Base-by-base conservation (phyloP, 73 alveolate species). In the Paramecium sonneborni region DNA sequence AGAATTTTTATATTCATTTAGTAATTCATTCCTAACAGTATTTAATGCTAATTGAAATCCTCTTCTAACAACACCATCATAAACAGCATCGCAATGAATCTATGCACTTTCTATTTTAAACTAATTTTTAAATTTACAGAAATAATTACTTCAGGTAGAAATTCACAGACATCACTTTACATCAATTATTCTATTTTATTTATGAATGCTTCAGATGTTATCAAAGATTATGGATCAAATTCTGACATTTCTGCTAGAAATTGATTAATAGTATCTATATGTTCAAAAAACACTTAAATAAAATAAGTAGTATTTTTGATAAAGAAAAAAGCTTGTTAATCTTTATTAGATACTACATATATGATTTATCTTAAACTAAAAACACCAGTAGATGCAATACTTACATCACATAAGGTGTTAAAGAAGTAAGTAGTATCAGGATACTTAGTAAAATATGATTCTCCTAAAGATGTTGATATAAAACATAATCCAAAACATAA, bases 341-440 rank as follows among this genome's bases (percentile, higher is more conserved):
- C 86, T 34, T 26, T 26, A 11, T 1, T 0, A 0, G 38, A 67
- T 15, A 11, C 44, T 12, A 20, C 44, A 34, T 79, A 79, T 1
- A 26, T 39, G 9, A 79, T 30, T 24, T 79, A 12, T 43, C 70
- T 79, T 39, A 41, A 12, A 24, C 74, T 24, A 79, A 79, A 79
- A 10, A 79, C 74, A 9, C 90, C 90, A 79, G 62, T 79, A 41
- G 74, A 20, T 0, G 90, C 90, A 14, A 79, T 39, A 43, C 90
- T 46, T 3, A 79, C 30, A 41, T 79, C 70, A 30, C 39, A 41
- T 24, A 79, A 46, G 2, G 18, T n/a, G 7, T 79, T 79, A 26
- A 79, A 79, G 48, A 79, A 79, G 11, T 44, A 10, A 10, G 90
- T 79, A 10, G 90, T 79, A 43, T 79, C 90, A n/a, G 90, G 90